phyloP scores from a whole-genome alignment of 805 yeast genomes.

The Pichia kluyveri region DNA sequence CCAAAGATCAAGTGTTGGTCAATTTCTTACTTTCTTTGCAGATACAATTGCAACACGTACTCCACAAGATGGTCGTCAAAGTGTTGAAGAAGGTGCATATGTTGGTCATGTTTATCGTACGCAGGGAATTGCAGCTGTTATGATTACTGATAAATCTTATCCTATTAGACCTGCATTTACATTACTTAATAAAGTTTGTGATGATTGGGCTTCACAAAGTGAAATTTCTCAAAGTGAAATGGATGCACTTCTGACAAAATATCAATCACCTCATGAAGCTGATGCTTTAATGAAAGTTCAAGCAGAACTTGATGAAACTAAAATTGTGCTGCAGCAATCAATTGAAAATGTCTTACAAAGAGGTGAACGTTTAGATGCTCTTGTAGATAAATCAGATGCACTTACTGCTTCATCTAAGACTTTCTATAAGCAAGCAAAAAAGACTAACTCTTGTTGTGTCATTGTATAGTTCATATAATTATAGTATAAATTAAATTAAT shows the following conservation, averaged over 20 bases:
- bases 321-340: slow-evolving; percentile 91
- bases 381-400: slow-evolving; percentile 94
- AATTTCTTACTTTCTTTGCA: slow-evolving; percentile 91
- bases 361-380: slow-evolving; percentile 89
- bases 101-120: slow-evolving; percentile 86
- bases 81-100: slow-evolving; percentile 86
- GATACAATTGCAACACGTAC: slow-evolving; percentile 89
- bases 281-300: slow-evolving; percentile 96
- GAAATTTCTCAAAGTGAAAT: slow-evolving; percentile 53
- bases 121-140: slow-evolving; percentile 87
- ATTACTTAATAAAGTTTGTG: slow-evolving; percentile 78
- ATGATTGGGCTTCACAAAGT: slow-evolving; percentile 68
- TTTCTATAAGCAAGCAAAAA: slow-evolving; percentile 96
- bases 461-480: slow-evolving; percentile 35
- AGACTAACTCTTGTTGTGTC: slow-evolving; percentile 83
- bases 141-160: slow-evolving; percentile 90
- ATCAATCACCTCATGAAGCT: slow-evolving; percentile 96
- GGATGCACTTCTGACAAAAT: slow-evolving; percentile 63
- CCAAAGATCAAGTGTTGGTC: slow-evolving; percentile 66
- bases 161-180: slow-evolving; percentile 97
- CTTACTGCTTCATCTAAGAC: slow-evolving; percentile 79
- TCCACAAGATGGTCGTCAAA: slow-evolving; percentile 80
- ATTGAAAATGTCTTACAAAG: slow-evolving; percentile 90
- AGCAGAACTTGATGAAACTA: slow-evolving; percentile 95
- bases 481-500: too few species aligned